Conservation (phyloP, 1,284 basidiomycete genomes). For the Hemileia vastatrix region DNA sequence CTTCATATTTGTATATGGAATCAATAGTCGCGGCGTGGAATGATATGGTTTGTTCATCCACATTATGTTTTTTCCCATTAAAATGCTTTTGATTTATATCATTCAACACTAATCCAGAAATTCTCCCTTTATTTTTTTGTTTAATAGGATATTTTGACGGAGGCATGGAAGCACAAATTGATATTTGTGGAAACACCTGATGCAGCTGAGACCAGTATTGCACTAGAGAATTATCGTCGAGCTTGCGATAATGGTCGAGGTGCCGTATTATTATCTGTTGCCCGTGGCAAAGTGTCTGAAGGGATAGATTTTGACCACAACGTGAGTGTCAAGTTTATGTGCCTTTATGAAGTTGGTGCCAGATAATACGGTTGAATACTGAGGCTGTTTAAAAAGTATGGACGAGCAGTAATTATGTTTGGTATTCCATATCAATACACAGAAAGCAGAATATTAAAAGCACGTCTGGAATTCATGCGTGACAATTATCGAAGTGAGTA, state of each 20-base stretch:
- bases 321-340: constrained; percentile 30
- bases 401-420: constrained; percentile 99
- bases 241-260: constrained; percentile 98
- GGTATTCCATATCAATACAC: constrained; percentile 74
- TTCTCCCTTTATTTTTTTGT: constrained; percentile 8
- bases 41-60: constrained; percentile 68
- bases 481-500: constrained; percentile 75
- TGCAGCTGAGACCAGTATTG: constrained; percentile 96
- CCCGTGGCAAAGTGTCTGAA: constrained; percentile 97
- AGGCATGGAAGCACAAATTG: constrained; percentile 99
- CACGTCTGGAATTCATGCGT: constrained; percentile 91
- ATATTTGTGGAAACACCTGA: constrained; percentile 99
- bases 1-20: constrained; percentile 99
- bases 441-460: constrained; percentile 93
- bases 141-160: constrained; percentile 82
- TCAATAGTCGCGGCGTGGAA: constrained; percentile 99
- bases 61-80: neutral
- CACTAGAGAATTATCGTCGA: constrained; percentile 90
- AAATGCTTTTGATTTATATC: constrained; percentile 1
- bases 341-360: neutral
- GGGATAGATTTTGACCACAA: constrained; percentile 98
- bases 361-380: neutral
- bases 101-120: neutral
- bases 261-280: constrained; percentile 90
- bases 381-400: constrained; percentile 59